Evolutionary conservation across 2,329 filamentous ascomycete genomes (phyloP).

Genomic region (Nothophaeocryptopus gaeumannii): DNA sequence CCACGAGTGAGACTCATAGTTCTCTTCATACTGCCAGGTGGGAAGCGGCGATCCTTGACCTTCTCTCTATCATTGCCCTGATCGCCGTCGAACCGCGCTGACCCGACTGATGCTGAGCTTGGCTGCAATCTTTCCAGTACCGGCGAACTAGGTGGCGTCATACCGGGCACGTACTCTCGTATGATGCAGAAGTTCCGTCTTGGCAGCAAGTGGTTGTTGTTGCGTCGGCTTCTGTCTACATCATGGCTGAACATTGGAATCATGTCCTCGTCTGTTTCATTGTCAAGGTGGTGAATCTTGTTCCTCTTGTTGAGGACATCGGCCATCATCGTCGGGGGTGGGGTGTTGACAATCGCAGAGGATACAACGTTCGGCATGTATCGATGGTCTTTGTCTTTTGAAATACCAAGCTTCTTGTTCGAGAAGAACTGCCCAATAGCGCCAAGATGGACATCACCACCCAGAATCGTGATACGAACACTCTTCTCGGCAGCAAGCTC

Average conservation of each 20-base stretch:
- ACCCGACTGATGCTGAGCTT: conserved; percentile 7
- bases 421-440: conserved; percentile 94
- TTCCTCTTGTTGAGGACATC: conserved; percentile 93
- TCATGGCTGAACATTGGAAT: conserved; percentile 88
- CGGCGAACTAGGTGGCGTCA: conserved; percentile 69
- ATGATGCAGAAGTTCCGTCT: conserved; percentile 97
- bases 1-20: conserved; percentile 34
- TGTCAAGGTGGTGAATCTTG: conserved; percentile 64
- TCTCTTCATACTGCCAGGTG: conserved; percentile 34
- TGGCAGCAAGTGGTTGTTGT: conserved; percentile 85
- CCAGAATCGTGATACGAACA: conserved; percentile 84
- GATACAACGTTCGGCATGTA: conserved; percentile 97
- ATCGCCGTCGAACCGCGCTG: conserved; percentile 14
- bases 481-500: conserved; percentile 91
- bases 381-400: conserved; percentile 87
- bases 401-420: conserved; percentile 70
- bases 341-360: conserved; percentile 89
- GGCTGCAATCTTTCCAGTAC: conserved; percentile 32
- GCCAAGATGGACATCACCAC: conserved; percentile 89
- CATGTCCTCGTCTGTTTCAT: conserved; percentile 88
- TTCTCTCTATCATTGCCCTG: conserved; percentile 9
- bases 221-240: conserved; percentile 82
- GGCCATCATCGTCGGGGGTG: conserved; percentile 80
- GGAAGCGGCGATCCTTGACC: conserved; percentile 21
- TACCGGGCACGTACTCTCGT: conserved; percentile 74